A percentile compares a stretch with the other conserved stretches of the same genome.
Conservation (phyloP, 2,329 filamentous ascomycete genomes). For the Xylaria sp. region DNA sequence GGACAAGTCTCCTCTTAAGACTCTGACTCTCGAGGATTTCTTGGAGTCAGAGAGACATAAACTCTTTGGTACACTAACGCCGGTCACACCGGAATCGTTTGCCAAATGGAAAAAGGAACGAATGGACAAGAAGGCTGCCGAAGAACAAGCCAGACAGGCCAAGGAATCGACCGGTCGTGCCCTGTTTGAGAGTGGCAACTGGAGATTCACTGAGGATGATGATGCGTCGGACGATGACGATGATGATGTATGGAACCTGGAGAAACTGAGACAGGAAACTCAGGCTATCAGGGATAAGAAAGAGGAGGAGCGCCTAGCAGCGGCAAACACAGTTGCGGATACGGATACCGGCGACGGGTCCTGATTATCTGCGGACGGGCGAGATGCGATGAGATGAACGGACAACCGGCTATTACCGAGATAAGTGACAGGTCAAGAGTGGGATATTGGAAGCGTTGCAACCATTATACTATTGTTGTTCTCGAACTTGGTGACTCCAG, state of each 20-base stretch:
- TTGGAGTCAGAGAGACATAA: conserved; percentile 95
- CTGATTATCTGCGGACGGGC: conserved; percentile 5
- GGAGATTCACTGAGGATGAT: conserved; percentile 63
- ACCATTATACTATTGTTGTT: conserved; percentile 7
- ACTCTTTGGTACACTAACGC: conserved; percentile 83
- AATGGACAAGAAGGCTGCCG: conserved; percentile 89
- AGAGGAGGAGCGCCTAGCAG: conserved; percentile 64
- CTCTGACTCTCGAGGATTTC: conserved; percentile 94
- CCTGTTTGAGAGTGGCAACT: conserved; percentile 95
- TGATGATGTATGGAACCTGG: conserved; percentile 66
- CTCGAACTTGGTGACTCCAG: conserved; percentile 8
- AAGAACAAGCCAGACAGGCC: conserved; percentile 80
- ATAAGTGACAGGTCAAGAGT: conserved; percentile 20
- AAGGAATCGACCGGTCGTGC: conserved; percentile 95
- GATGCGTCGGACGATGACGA: conserved; percentile 54
- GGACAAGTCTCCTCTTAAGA: conserved; percentile 93
- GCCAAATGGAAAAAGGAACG: conserved; percentile 97
- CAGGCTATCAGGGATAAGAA: conserved; percentile 67
- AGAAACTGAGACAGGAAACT: conserved; percentile 78
- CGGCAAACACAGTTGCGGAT: conserved; percentile 31
- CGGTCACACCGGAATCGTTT: conserved; percentile 87
- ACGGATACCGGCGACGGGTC: conserved; percentile 37
- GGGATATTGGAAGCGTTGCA: conserved; percentile 5
- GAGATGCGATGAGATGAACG: conserved; percentile 10
- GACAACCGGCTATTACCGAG: conserved; percentile 3